Base-by-base conservation (phyloP, 2,329 filamentous ascomycete species). In the Elsinoe necatrix region DNA sequence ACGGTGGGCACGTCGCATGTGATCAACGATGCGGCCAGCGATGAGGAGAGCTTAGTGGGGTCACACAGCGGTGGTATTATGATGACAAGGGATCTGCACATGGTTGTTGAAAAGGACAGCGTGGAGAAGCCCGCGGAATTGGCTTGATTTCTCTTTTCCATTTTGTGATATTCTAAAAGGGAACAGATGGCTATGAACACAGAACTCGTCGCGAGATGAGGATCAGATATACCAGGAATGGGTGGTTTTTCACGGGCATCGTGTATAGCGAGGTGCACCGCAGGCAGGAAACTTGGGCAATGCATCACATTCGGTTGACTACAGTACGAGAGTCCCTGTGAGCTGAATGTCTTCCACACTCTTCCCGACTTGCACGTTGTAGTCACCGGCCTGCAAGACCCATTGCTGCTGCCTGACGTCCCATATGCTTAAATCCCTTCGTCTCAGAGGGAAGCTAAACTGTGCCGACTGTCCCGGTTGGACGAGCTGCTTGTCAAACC, bases 391-490 rank as follows among this genome's bases (percentile, higher is more conserved):
- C 0, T 75, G 76, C 25, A 77, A 69, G 23, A 76, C 69, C 78
- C 78, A 80, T 58, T 76, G 72, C 70, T 80, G 77, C 61, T 65
- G 57, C 39, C 58, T 63, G 3, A 71, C 67, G 59, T 79, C 75
- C 77, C 77, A 80, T 21, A 77, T 75, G 56, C 74, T 76, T 25
- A 77, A 58, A 59, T 77, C 75, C 64, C 70, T 71, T 60, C 71
- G 65, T 55, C 71, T 71, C 52, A 77, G 60, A 42, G 61, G 57
- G 56, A 77, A 66, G 39, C 56, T 58, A 9, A 75, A 64, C 21
- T 63, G 62, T 52, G 65, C 63, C 37, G 65, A 66, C 25, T 64
- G 64, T 18, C 65, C 63, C 1, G 69, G 62, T 34, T 61, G 29
- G 7, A 71, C 43, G 9, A 56, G 47, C 3, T 66, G 58, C 58